Conservation (phyloP, 148 eudicot genomes). For the Simmondsia chinensis region DNA sequence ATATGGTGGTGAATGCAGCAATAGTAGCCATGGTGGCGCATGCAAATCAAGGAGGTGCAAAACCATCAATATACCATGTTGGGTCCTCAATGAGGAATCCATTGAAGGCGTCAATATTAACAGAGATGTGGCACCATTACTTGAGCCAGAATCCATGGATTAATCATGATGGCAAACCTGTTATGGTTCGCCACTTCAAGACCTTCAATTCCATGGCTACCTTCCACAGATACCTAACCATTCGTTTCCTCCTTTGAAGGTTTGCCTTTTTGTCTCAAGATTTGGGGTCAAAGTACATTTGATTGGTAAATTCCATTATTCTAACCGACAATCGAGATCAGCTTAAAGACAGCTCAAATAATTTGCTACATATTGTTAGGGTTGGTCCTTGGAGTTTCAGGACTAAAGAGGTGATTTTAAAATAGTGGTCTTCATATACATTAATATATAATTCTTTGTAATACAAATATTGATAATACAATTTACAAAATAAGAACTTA, state of each 20-base stretch:
- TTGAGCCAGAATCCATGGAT: slow-evolving; percentile 53
- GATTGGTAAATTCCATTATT: too few relatives aligned
- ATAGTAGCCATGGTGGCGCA: slow-evolving; percentile 38
- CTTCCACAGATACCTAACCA: slow-evolving; percentile 43
- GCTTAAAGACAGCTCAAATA: too few relatives aligned
- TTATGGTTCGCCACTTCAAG: slow-evolving; percentile 40
- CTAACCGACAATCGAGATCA: too few relatives aligned
- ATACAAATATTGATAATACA: too few relatives aligned
- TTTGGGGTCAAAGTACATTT: too few relatives aligned
- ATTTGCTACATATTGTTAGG: too few relatives aligned
- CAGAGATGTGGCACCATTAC: slow-evolving; percentile 24
- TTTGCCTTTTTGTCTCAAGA: too few relatives aligned
- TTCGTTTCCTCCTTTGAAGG: slow-evolving; percentile 53
- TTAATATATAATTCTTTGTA: too few relatives aligned
- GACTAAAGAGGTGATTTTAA: too few relatives aligned
- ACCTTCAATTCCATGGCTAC: slow-evolving; percentile 43
- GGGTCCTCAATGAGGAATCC: slow-evolving; percentile 61
- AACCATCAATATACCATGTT: slow-evolving; percentile 39
- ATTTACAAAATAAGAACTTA: too few relatives aligned
- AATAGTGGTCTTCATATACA: too few relatives aligned
- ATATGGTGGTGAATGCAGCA: slow-evolving; percentile 50
- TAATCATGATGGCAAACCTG: slow-evolving; percentile 46
- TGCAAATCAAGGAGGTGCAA: slow-evolving; percentile 14
- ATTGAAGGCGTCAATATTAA: slow-evolving; percentile 11
- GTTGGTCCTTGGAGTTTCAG: too few relatives aligned